Evolutionary conservation across 345 rosid genomes (phyloP), one percentile per base, ranked within the genome.

Genomic region (Corchorus olitorius): DNA sequence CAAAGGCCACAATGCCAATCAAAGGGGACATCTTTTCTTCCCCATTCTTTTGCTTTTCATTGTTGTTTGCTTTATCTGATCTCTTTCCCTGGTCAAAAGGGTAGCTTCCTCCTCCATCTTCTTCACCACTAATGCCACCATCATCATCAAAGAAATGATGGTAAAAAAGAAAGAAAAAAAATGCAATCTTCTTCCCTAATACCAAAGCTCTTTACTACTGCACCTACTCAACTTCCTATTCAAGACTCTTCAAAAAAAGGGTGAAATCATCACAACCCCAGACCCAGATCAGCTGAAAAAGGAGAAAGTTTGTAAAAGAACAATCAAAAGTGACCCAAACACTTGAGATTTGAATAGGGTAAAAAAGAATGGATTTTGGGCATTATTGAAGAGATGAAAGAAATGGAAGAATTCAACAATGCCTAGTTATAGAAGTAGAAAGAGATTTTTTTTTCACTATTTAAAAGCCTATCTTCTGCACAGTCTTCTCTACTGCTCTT

Each of bases 31-130:
- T 58, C 65, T 56, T 76, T 67, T 78, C 75, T 75, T 41, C 70
- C 14, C 54, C 70, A 39, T 35, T 68, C 79, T 68, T 62, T 73
- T 80, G 65, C 83, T 84, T 77, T 81, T 76, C 58, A 49, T 66
- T 73, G 64, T 65, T 43, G 69, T 54, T 37, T 22, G 75, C 80
- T 81, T 81, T 84, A 78, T 63, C 77, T 49, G 78, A 78, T 69
- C 75, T 73, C 76, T 81, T 79, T 84, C 79, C 61, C 56, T 65
- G 80, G 83, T 85, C 87, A 82, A 85, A 85, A 80, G 79, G 34
- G 46, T 2, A 45, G 60, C 64, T 55, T 45, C 73, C 75, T 54
- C 34, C 77, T 43, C 13, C 43, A 6, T 39, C 72, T n/a, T 58
- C 66, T 34, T n/a, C 75, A 17, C 15, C 69, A 16, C 77, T 43